Evolutionary conservation across 2,329 filamentous ascomycete species (phyloP).

Genomic region (Diaporthe batatas): DNA sequence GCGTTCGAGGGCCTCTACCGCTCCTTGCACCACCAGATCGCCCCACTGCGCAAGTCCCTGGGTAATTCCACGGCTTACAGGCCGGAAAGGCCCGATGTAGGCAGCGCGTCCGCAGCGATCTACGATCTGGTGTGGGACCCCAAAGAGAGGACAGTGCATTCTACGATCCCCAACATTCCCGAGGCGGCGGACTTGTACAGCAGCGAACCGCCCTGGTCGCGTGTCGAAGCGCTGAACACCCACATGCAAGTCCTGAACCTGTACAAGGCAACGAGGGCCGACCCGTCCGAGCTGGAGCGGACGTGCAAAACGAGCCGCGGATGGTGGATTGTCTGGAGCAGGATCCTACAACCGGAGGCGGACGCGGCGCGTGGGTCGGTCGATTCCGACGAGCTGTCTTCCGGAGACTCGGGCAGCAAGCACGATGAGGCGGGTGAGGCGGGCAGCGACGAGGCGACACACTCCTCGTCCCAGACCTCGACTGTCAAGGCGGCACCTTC

Average conservation of each 20-base stretch:
- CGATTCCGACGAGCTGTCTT: slow-evolving; percentile 25
- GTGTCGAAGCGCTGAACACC: slow-evolving; percentile 74
- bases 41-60: slow-evolving; percentile 69
- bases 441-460: slow-evolving; percentile 25
- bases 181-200: slow-evolving; percentile 53
- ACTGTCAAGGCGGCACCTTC: slow-evolving; percentile 13
- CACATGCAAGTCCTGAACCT: slow-evolving; percentile 74
- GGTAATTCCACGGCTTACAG: slow-evolving; percentile 69
- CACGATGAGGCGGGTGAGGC: slow-evolving; percentile 39
- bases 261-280: slow-evolving; percentile 60
- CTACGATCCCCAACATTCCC: slow-evolving; percentile 76
- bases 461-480: slow-evolving; percentile 29
- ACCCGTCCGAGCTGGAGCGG: slow-evolving; percentile 65
- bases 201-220: slow-evolving; percentile 62
- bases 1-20: slow-evolving; percentile 69
- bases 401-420: slow-evolving; percentile 26
- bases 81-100: slow-evolving; percentile 61
- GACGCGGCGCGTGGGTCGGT: slow-evolving; percentile 1
- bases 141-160: slow-evolving; percentile 66
- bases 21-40: slow-evolving; percentile 71
- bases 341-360: slow-evolving; percentile 60
- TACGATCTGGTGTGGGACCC: slow-evolving; percentile 76
- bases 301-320: slow-evolving; percentile 76
- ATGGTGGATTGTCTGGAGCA: slow-evolving; percentile 79
- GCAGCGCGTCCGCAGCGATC: slow-evolving; percentile 58